A percentile compares a stretch with the other conserved stretches of the same genome.
Conservation (phyloP, 768 basidiomycete genomes). For the Psilocybe subaeruginosa region DNA sequence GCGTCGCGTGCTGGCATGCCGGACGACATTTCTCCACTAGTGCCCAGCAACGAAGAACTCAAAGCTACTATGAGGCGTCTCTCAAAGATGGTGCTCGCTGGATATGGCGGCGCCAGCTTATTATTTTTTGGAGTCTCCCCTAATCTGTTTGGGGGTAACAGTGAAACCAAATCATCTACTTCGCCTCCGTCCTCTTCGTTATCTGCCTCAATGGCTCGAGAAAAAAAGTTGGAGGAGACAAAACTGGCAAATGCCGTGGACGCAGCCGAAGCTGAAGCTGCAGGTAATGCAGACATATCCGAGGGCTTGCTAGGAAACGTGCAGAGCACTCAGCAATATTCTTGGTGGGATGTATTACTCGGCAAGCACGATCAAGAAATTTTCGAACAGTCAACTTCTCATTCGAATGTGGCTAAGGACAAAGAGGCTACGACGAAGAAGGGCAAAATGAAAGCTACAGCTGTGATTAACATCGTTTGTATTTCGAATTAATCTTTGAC, state of each 20-base stretch:
- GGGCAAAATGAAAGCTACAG: slow-evolving; percentile 54
- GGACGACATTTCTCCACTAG: slow-evolving; percentile 18
- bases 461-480: slow-evolving; percentile 32
- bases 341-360: slow-evolving; percentile 84
- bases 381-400: slow-evolving; percentile 60
- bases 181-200: slow-evolving; percentile 28
- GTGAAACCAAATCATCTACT: slow-evolving; percentile 22
- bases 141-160: slow-evolving; percentile 14
- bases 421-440: slow-evolving; percentile 17
- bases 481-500: neutral
- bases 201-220: slow-evolving; percentile 32
- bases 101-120: slow-evolving; percentile 82
- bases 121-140: slow-evolving; percentile 77
- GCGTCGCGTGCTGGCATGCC: slow-evolving; percentile 16
- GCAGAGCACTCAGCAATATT: slow-evolving; percentile 43
- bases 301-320: slow-evolving; percentile 28
- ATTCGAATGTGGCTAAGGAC: slow-evolving; percentile 12
- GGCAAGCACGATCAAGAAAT: slow-evolving; percentile 86
- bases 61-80: slow-evolving; percentile 75
- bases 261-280: slow-evolving; percentile 70
- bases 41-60: slow-evolving; percentile 49
- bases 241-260: slow-evolving; percentile 68
- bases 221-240: slow-evolving; percentile 59
- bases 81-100: slow-evolving; percentile 82
- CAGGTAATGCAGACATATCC: slow-evolving; percentile 47